Evolutionary conservation across 768 basidiomycete species (phyloP).

Genomic region (Mycena rosella): DNA sequence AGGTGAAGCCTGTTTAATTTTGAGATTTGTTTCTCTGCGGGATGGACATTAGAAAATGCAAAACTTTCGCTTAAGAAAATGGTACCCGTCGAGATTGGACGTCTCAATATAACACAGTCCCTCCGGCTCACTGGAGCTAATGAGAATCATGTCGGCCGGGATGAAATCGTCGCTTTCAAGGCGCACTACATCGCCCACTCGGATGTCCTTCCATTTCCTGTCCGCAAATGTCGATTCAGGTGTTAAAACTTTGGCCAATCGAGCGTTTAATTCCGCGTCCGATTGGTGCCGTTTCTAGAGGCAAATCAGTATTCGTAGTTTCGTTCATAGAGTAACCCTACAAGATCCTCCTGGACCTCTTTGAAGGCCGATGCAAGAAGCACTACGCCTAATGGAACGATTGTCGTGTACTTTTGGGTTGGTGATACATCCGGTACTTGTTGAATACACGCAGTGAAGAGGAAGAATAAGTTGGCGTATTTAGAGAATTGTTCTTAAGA

Average conservation of each 20-base stretch:
- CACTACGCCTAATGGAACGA: conserved; percentile 89
- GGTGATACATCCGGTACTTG: conserved; percentile 99
- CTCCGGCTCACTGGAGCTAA: conserved; percentile 95
- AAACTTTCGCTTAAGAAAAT: not conserved
- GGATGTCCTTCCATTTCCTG: conserved; percentile 90
- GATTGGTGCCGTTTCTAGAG: conserved; percentile 95
- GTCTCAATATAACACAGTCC: conserved; percentile 99
- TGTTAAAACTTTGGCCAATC: conserved; percentile 81
- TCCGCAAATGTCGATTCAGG: conserved; percentile 72
- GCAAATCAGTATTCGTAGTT: conserved; percentile 27
- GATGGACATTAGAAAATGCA: conserved; percentile 13
- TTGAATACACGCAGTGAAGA: conserved; percentile 97
- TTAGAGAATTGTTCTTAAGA: conserved; percentile 94
- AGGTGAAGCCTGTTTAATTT: conserved; percentile 96
- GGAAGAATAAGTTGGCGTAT: conserved; percentile 98
- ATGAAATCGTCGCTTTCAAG: conserved; percentile 94
- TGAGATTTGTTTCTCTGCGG: conserved; percentile 93
- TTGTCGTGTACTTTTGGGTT: conserved; percentile 95
- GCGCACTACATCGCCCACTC: conserved; percentile 93
- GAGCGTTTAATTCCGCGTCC: conserved; percentile 91
- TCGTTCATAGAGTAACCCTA: conserved; percentile 53
- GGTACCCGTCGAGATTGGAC: conserved; percentile 95
- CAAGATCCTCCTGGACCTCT: conserved; percentile 94
- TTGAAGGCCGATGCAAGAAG: conserved; percentile 95
- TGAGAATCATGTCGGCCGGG: conserved; percentile 91